Conservation (phyloP, 106 monocot species). For the Acorus calamus region DNA sequence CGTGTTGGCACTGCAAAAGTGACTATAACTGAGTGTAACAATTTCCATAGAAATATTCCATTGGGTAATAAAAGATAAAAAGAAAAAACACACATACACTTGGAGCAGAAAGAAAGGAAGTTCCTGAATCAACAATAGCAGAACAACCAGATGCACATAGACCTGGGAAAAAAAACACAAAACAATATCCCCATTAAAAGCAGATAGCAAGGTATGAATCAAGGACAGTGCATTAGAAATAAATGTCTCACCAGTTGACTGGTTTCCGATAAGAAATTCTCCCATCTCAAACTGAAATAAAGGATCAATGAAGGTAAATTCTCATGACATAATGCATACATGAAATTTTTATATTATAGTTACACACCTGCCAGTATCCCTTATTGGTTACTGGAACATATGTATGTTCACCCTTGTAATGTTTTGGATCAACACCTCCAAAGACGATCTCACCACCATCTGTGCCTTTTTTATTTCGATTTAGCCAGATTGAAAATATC, state of each 20-base stretch:
- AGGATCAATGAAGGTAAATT: background rate
- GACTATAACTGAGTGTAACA: no score
- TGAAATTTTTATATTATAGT: background rate
- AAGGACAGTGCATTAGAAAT: background rate
- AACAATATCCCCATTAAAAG: background rate
- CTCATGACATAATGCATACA: background rate
- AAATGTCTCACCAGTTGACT: slow-evolving; percentile 25
- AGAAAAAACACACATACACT: slow-evolving; percentile 29
- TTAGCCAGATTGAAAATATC: slow-evolving; percentile 87
- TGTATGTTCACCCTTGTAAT: slow-evolving; percentile 59
- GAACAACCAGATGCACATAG: slow-evolving; percentile 52
- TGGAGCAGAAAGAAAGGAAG: slow-evolving; percentile 56
- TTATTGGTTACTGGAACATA: slow-evolving; percentile 65
- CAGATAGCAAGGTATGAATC: no score
- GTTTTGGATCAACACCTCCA: slow-evolving; percentile 67
- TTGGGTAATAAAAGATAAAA: background rate
- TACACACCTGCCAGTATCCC: slow-evolving; percentile 70
- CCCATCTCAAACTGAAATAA: slow-evolving; percentile 52
- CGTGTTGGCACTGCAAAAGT: no score
- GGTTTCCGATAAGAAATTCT: slow-evolving; percentile 39
- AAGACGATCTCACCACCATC: slow-evolving; percentile 79
- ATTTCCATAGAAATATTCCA: no score
- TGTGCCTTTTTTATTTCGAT: slow-evolving; percentile 33
- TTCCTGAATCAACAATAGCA: slow-evolving; percentile 66
- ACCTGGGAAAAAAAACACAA: slow-evolving; percentile 19